These are phyloP conservation scores for Fonsecaea pedrosoi DNA, from an alignment of 2,329 filamentous ascomycete genomes.

Conservation along the genomic window DNA sequence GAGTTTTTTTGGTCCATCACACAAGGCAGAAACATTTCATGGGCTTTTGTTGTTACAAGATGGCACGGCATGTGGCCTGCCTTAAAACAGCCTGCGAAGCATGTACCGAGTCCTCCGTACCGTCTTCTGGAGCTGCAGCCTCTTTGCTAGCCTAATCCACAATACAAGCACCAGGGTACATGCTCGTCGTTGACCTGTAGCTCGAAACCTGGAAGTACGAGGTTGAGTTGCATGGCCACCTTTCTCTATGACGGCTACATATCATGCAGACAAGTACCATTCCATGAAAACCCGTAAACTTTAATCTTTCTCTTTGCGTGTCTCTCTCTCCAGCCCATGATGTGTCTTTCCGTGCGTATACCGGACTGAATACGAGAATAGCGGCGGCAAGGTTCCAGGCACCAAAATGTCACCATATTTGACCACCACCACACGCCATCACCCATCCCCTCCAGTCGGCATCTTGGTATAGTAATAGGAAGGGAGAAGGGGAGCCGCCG, in stretches of 20 bases:
- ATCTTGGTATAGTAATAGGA: not conserved
- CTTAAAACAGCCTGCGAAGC: not conserved
- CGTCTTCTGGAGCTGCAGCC: not conserved
- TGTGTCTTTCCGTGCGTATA: not conserved
- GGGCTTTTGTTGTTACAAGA: not conserved
- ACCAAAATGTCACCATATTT: not conserved
- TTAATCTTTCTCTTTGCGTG: not conserved
- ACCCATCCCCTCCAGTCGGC: not conserved
- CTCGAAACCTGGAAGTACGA: no score
- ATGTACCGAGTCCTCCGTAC: not conserved
- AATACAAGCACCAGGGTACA: not conserved
- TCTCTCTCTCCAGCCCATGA: not conserved
- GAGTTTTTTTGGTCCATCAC: not conserved
- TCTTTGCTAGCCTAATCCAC: not conserved
- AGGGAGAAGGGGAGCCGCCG: not conserved
- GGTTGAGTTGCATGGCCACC: not conserved
- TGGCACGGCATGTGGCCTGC: not conserved
- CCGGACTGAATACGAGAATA: not conserved
- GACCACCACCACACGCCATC: conserved; percentile 3
- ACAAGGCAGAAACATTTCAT: not conserved
- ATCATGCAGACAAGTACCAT: not conserved
- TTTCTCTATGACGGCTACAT: not conserved
- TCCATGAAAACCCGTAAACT: not conserved
- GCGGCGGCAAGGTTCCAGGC: no score
- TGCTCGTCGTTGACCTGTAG: not conserved